These are phyloP conservation scores for Carpinus fangiana DNA, from an alignment of 306 rosid genomes.

Conservation along the genomic window DNA sequence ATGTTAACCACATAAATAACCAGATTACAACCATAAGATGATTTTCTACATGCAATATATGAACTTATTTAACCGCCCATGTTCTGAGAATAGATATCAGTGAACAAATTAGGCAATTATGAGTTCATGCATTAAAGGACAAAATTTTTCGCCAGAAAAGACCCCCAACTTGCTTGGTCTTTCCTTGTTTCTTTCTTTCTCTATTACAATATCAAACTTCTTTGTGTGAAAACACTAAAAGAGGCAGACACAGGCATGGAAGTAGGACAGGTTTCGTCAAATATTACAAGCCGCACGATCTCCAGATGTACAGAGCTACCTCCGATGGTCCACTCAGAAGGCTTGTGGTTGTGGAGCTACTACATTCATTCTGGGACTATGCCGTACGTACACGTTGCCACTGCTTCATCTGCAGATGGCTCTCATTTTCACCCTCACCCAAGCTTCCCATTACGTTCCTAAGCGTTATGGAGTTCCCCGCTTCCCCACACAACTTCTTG, in stretches of 20 bases:
- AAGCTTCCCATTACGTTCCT: conserved; percentile 30
- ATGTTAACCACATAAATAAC: too few relatives aligned
- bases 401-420: conserved; percentile 48
- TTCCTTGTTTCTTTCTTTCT: not conserved
- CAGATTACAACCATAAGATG: too few relatives aligned
- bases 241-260: not conserved
- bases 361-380: not conserved
- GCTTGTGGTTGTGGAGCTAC: not conserved
- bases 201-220: not conserved
- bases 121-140: too few relatives aligned
- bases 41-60: too few relatives aligned
- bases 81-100: too few relatives aligned
- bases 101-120: too few relatives aligned
- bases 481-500: conserved; percentile 54
- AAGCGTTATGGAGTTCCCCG: conserved; percentile 48
- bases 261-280: not conserved
- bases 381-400: conserved; percentile 2
- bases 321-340: not conserved
- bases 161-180: too few relatives aligned
- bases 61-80: too few relatives aligned
- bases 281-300: not conserved
- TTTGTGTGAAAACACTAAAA: not conserved
- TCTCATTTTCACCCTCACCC: conserved; percentile 37
- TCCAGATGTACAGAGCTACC: not conserved
- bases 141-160: too few relatives aligned